phyloP scores from a whole-genome alignment of 345 rosid species.

The Noccaea bulbosa region DNA sequence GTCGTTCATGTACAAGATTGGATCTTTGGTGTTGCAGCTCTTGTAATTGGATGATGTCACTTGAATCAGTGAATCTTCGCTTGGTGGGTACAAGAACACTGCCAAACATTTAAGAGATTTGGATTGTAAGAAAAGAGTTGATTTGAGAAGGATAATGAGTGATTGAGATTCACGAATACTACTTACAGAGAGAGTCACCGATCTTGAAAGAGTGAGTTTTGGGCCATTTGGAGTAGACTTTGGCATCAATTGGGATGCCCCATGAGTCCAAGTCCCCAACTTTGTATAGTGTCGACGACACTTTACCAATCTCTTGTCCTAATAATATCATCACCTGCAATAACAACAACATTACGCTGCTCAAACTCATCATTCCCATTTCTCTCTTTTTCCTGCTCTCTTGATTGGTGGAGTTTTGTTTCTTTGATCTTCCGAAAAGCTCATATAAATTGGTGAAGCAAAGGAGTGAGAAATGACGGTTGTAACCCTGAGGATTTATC shows the following conservation, averaged over 20 bases:
- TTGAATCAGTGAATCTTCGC: slow-evolving; percentile 91
- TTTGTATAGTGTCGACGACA: slow-evolving; percentile 55
- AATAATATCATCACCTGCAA: slow-evolving; percentile 48
- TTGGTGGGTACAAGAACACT: slow-evolving; percentile 99
- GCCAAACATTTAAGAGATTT: slow-evolving; percentile 11
- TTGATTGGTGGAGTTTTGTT: slow-evolving; percentile 23
- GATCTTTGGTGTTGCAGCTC: slow-evolving; percentile 79
- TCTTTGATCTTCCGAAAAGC: slow-evolving; percentile 36
- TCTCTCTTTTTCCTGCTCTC: neutral
- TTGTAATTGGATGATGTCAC: slow-evolving; percentile 61
- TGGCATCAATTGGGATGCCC: slow-evolving; percentile 74
- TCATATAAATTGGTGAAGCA: slow-evolving; percentile 16
- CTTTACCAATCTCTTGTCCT: slow-evolving; percentile 50
- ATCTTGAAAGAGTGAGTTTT: slow-evolving; percentile 60
- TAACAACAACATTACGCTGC: slow-evolving; percentile 30
- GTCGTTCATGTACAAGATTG: slow-evolving; percentile 81
- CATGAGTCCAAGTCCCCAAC: slow-evolving; percentile 89
- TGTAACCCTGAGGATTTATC: slow-evolving; percentile 25
- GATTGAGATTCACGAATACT: slow-evolving; percentile 21
- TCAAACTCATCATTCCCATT: slow-evolving; percentile 37
- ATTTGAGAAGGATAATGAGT: neutral
- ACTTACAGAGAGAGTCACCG: slow-evolving; percentile 86
- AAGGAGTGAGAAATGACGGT: slow-evolving; percentile 22
- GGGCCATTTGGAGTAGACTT: slow-evolving; percentile 80
- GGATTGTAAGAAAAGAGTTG: neutral